A percentile compares a stretch with the other conserved stretches of the same genome.
phyloP scores from a whole-genome alignment of 148 eudicot species.

The Spergularia marina region DNA sequence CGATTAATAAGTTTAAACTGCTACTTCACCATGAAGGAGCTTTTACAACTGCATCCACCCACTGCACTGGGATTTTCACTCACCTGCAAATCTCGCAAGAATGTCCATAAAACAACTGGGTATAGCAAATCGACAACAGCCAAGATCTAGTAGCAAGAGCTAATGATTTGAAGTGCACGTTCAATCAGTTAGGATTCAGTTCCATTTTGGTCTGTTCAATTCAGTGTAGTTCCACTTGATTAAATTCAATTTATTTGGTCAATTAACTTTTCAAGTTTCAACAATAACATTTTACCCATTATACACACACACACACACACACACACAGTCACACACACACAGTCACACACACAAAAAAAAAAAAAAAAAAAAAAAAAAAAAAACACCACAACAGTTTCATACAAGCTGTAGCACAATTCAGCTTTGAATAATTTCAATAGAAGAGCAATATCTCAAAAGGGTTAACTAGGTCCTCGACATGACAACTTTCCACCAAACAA shows the following conservation, averaged over 20 bases:
- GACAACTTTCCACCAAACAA: too few relatives aligned
- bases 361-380: neutral
- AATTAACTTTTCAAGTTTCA: too few relatives aligned
- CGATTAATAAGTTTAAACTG: neutral
- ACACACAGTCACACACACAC: too few relatives aligned
- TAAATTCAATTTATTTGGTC: too few relatives aligned
- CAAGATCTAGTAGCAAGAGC: neutral
- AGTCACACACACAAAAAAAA: too few relatives aligned
- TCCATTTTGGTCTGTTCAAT: too few relatives aligned
- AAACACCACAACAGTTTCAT: neutral
- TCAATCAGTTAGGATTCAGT: too few relatives aligned
- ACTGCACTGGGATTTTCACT: constrained; percentile 84
- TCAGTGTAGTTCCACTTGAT: too few relatives aligned
- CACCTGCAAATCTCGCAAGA: constrained; percentile 48
- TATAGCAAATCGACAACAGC: neutral
- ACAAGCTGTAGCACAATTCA: neutral
- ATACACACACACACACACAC: too few relatives aligned
- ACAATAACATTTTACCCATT: too few relatives aligned
- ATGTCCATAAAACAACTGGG: neutral
- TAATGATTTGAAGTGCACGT: too few relatives aligned
- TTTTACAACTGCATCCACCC: constrained; percentile 92
- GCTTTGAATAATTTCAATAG: neutral
- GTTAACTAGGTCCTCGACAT: too few relatives aligned
- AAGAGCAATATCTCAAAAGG: neutral
- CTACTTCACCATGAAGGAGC: constrained; percentile 82